phyloP scores from a whole-genome alignment of 1,139 yeast species.

The Geotrichum candidum region DNA sequence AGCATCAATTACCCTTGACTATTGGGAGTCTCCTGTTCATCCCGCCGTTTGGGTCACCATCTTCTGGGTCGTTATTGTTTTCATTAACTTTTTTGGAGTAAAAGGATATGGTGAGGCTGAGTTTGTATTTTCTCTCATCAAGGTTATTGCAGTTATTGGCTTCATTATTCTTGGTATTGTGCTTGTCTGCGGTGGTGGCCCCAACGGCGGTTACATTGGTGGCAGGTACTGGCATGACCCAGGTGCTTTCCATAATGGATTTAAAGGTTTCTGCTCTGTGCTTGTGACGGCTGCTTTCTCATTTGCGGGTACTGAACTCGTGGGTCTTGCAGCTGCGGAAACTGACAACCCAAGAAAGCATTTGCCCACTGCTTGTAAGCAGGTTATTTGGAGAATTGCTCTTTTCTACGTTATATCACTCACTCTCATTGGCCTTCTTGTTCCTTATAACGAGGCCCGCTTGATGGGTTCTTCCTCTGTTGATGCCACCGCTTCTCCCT shows the following conservation, averaged over 20 bases:
- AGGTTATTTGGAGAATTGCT: conserved; percentile 66
- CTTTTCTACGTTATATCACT: conserved; percentile 58
- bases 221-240: conserved; percentile 57
- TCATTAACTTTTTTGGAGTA: conserved; percentile 62
- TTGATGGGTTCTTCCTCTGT: conserved; percentile 43
- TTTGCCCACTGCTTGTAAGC: conserved; percentile 61
- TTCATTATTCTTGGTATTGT: conserved; percentile 42
- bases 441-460: conserved; percentile 52
- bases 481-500: conserved; percentile 64
- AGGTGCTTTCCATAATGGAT: conserved; percentile 59
- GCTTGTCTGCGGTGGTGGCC: conserved; percentile 60
- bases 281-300: conserved; percentile 84
- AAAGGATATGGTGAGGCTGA: conserved; percentile 73
- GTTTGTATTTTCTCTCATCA: conserved; percentile 52
- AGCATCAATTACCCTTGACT: conserved; percentile 62
- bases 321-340: conserved; percentile 80
- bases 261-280: conserved; percentile 73
- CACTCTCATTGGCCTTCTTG: conserved; percentile 55
- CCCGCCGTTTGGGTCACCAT: conserved; percentile 63
- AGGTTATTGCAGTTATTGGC: conserved; percentile 47
- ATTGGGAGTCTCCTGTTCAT: conserved; percentile 53
- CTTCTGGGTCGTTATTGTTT: conserved; percentile 53
- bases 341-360: conserved; percentile 64
- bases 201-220: conserved; percentile 54
- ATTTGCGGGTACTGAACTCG: conserved; percentile 74